Evolutionary conservation across 805 yeast species (phyloP).

Genomic region (Spathaspora hagerdaliae): DNA sequence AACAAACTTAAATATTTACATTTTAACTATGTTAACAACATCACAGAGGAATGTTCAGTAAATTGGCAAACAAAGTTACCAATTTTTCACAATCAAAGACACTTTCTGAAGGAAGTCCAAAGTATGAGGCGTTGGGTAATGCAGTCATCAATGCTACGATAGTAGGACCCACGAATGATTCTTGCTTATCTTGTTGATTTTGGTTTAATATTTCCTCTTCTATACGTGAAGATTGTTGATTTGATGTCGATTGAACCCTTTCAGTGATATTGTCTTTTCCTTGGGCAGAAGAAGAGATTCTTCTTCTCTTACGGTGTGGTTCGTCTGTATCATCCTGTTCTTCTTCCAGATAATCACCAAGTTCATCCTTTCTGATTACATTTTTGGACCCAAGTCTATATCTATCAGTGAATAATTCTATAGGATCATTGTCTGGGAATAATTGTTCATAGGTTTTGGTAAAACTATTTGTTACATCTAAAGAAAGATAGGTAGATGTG

Average conservation of each 20-base stretch:
- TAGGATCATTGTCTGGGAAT: conserved; percentile 58
- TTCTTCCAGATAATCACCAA: conserved; percentile 18
- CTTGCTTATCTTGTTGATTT: conserved; percentile 8
- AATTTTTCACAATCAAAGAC: conserved; percentile 54
- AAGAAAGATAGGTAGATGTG: conserved; percentile 68
- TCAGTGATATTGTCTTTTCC: background rate
- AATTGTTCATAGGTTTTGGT: conserved; percentile 61
- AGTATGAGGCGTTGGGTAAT: conserved; percentile 59
- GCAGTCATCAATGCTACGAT: conserved; percentile 46
- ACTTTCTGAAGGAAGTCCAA: conserved; percentile 43
- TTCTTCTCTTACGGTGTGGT: conserved; percentile 12
- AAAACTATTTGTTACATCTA: conserved; percentile 60
- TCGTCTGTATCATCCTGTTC: conserved; percentile 12
- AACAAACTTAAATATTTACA: background rate
- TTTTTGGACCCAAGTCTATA: conserved; percentile 33
- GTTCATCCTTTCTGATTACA: conserved; percentile 34
- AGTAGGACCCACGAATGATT: conserved; percentile 30
- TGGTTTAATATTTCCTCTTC: conserved; percentile 1
- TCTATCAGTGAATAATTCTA: conserved; percentile 34
- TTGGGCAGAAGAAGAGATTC: conserved; percentile 6
- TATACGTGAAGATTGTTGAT: conserved; percentile 2
- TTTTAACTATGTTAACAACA: background rate
- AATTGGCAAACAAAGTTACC: conserved; percentile 36
- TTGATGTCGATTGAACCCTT: conserved; percentile 5
- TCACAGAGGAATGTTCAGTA: conserved; percentile 20